phyloP scores from a whole-genome alignment of 1,284 basidiomycete genomes.

The Trametes versicolor region DNA sequence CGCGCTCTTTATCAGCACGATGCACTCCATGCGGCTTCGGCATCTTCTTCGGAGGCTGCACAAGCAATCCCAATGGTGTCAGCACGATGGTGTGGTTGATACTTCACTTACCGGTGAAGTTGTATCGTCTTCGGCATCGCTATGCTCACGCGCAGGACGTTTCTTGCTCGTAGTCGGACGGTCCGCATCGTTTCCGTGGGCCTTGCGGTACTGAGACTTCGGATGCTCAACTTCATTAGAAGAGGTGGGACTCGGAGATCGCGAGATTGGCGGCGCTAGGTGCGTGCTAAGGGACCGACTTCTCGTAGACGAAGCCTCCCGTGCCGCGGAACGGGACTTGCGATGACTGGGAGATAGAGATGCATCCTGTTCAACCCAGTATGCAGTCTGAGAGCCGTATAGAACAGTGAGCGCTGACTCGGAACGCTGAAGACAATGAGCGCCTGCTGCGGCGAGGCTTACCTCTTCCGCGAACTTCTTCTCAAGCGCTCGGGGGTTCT shows the following conservation, averaged over 20 bases:
- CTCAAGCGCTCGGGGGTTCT: conserved; percentile 2
- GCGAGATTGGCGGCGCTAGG: too few relatives aligned
- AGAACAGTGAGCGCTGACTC: neutral
- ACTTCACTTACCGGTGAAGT: neutral
- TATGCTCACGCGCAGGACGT: neutral
- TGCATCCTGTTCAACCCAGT: neutral
- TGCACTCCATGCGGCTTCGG: neutral
- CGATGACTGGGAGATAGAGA: too few relatives aligned
- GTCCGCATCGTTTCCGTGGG: too few relatives aligned
- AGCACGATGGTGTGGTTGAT: too few relatives aligned
- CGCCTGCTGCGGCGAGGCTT: neutral
- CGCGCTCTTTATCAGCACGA: too few relatives aligned
- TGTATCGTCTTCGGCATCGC: neutral
- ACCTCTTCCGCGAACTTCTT: neutral
- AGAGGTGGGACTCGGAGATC: too few relatives aligned
- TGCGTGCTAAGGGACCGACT: neutral
- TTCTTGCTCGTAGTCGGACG: neutral
- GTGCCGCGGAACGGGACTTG: too few relatives aligned
- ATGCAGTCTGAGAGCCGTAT: neutral
- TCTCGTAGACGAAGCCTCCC: too few relatives aligned
- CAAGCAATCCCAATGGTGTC: too few relatives aligned
- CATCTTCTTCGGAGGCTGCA: neutral
- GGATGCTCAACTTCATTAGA: too few relatives aligned
- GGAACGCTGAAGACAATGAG: neutral
- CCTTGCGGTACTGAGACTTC: too few relatives aligned